Percentiles rank a stretch among this genome's conserved stretches.
These are phyloP conservation scores for Myotisia sp. DNA, from an alignment of 2,329 filamentous ascomycete species.

Conservation along the genomic window DNA sequence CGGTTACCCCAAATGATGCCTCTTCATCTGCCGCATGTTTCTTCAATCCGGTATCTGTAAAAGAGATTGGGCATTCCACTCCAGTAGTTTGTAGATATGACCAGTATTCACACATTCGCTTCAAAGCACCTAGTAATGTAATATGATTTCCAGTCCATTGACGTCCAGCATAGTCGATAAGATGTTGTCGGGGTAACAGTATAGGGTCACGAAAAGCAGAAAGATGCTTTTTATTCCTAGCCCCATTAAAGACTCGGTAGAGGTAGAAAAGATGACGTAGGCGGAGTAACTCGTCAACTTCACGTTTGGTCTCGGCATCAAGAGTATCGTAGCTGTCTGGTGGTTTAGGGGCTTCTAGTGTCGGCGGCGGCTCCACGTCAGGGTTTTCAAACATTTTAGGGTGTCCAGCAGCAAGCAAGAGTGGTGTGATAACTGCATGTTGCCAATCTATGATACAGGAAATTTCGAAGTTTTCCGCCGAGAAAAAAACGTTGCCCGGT, in stretches of 20 bases:
- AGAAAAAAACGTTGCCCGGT: constrained; percentile 9
- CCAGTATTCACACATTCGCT: constrained; percentile 9
- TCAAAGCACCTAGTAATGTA: constrained; percentile 6
- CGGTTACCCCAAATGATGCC: constrained; percentile 7
- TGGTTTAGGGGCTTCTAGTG: constrained; percentile 3
- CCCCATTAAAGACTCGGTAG: constrained; percentile 11
- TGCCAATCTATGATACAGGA: constrained; percentile 11
- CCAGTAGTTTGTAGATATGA: constrained; percentile 2
- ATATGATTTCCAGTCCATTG: constrained; percentile 9
- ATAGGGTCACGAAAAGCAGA: constrained; percentile 4
- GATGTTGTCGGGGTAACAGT: constrained; percentile 5
- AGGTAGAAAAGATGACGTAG: constrained; percentile 9
- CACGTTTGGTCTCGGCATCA: constrained; percentile 4
- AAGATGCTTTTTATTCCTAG: constrained; percentile 9
- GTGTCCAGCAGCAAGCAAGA: constrained; percentile 9
- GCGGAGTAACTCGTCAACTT: constrained; percentile 9
- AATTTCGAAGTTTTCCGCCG: constrained; percentile 6
- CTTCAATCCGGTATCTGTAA: constrained; percentile 6
- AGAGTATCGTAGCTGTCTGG: constrained; percentile 10
- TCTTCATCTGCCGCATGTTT: constrained; percentile 8
- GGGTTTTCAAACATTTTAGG: constrained; percentile 9
- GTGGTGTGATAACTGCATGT: constrained; percentile 6
- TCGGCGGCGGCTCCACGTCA: constrained; percentile 6
- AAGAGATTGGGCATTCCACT: constrained; percentile 7
- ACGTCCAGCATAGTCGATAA: constrained; percentile 8